phyloP scores from a whole-genome alignment of 2,329 filamentous ascomycete genomes.

The Colletotrichum gloeosporioides region DNA sequence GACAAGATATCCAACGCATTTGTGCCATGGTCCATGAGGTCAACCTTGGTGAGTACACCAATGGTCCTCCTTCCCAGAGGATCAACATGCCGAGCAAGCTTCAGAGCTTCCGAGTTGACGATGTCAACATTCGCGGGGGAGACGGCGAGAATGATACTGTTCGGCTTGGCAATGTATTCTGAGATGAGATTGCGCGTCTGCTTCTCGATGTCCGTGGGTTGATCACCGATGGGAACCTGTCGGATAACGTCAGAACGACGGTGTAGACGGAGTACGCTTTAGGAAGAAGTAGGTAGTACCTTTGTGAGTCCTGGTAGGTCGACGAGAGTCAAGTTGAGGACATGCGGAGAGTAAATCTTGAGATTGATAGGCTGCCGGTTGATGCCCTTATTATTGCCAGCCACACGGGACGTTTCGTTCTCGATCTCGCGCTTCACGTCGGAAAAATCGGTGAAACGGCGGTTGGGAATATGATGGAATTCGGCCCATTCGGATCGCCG shows the following conservation, averaged over 20 bases:
- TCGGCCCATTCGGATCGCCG: constrained; percentile 83
- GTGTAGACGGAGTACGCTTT: not conserved
- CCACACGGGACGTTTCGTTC: constrained; percentile 91
- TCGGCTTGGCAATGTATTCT: constrained; percentile 98
- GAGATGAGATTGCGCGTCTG: constrained; percentile 96
- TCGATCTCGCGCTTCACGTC: constrained; percentile 97
- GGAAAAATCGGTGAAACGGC: constrained; percentile 87
- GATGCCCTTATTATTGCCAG: constrained; percentile 96
- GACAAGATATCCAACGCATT: constrained; percentile 98
- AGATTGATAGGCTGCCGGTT: constrained; percentile 97
- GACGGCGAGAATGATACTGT: constrained; percentile 96
- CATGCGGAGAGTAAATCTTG: constrained; percentile 97
- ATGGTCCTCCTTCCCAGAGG: constrained; percentile 93
- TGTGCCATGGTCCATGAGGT: constrained; percentile 98
- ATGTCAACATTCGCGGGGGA: constrained; percentile 98
- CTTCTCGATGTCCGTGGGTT: constrained; percentile 97
- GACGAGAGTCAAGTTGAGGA: constrained; percentile 94
- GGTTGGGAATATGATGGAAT: constrained; percentile 92
- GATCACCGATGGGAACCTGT: constrained; percentile 94
- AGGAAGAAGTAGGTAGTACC: constrained; percentile 48
- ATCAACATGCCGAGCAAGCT: constrained; percentile 96
- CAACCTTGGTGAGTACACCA: constrained; percentile 94
- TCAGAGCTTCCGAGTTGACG: constrained; percentile 96
- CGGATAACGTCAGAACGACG: constrained; percentile 14
- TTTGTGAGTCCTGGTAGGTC: constrained; percentile 97